Evolutionary conservation across 1,284 basidiomycete genomes (phyloP).

Genomic region (Thecaphora thlaspeos): DNA sequence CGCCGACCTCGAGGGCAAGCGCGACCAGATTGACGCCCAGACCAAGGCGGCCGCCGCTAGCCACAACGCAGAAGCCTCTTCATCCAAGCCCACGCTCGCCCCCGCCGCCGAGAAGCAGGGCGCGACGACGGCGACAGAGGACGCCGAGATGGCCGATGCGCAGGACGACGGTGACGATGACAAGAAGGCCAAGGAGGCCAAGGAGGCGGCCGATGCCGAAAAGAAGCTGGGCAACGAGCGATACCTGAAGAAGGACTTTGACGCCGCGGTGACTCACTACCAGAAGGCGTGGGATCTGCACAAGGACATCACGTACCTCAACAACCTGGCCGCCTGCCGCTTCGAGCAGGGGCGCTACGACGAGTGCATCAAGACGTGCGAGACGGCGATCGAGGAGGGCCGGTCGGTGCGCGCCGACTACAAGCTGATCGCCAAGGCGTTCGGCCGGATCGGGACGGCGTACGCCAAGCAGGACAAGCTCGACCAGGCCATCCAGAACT

Average conservation of each 20-base stretch:
- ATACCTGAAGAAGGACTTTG: slow-evolving; percentile 75
- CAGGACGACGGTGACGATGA: slow-evolving; percentile 42
- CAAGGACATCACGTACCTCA: slow-evolving; percentile 88
- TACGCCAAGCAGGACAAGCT: slow-evolving; percentile 81
- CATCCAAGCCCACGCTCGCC: slow-evolving; percentile 6
- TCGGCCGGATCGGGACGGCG: slow-evolving; percentile 83
- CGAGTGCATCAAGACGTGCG: slow-evolving; percentile 84
- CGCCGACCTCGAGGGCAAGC: slow-evolving; percentile 61
- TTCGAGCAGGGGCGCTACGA: slow-evolving; percentile 91
- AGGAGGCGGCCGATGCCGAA: slow-evolving; percentile 50
- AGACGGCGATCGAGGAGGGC: slow-evolving; percentile 92
- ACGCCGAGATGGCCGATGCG: slow-evolving; percentile 30
- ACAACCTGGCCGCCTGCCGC: slow-evolving; percentile 71
- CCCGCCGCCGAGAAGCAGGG: too few species aligned
- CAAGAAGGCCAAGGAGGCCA: slow-evolving; percentile 42
- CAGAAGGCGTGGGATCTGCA: slow-evolving; percentile 86
- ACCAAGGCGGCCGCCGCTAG: slow-evolving; percentile 28
- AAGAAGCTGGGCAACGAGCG: slow-evolving; percentile 70
- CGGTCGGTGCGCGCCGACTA: slow-evolving; percentile 66
- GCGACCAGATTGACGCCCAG: slow-evolving; percentile 52
- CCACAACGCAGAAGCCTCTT: slow-evolving; percentile 58
- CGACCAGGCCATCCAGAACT: slow-evolving; percentile 64
- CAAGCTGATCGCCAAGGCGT: slow-evolving; percentile 69
- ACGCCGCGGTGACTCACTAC: slow-evolving; percentile 56
- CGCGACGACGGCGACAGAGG: slow-evolving; percentile 2